These are phyloP conservation scores for Omphalotus guepiniiformis DNA, from an alignment of 768 basidiomycete species.

Conservation along the genomic window DNA sequence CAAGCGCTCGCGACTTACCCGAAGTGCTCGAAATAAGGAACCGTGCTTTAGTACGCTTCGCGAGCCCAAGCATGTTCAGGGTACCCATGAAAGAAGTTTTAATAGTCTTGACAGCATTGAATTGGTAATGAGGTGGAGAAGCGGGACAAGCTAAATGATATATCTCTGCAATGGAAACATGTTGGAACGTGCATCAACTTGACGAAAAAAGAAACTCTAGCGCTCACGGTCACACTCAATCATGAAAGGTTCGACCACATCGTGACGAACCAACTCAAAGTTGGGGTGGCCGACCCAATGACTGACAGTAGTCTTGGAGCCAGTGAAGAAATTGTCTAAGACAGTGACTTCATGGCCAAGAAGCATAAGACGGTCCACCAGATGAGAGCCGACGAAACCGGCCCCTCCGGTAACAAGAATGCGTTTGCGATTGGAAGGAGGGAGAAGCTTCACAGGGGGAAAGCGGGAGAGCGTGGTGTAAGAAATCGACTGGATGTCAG, in stretches of 20 bases:
- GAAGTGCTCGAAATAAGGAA: conserved; percentile 97
- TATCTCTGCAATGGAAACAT: conserved; percentile 62
- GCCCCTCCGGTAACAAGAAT: conserved; percentile 95
- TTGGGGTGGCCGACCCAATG: conserved; percentile 98
- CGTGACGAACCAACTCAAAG: conserved; percentile 97
- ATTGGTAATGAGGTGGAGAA: conserved; percentile 96
- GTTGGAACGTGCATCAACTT: conserved; percentile 10
- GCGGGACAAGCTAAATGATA: conserved; percentile 99
- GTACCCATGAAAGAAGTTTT: conserved; percentile 99
- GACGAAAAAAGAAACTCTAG: conserved; percentile 6
- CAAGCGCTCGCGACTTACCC: conserved; percentile 41
- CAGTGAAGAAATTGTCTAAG: conserved; percentile 98
- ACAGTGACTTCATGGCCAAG: conserved; percentile 98
- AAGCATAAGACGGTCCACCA: conserved; percentile 96
- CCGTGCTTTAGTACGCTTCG: conserved; percentile 94
- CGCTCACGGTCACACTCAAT: conserved; percentile 95
- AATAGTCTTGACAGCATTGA: conserved; percentile 96
- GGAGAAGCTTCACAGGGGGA: conserved; percentile 86
- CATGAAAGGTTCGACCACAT: conserved; percentile 96
- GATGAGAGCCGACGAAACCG: conserved; percentile 98
- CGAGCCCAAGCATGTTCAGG: conserved; percentile 96
- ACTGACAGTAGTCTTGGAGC: conserved; percentile 93
- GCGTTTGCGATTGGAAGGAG: conserved; percentile 76
- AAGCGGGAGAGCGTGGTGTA: conserved; percentile 91
- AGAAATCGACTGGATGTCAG: conserved; percentile 75